Conservation (phyloP, 371 early-diverging fungal genomes). For the Polyrhizophydium stewartii region DNA sequence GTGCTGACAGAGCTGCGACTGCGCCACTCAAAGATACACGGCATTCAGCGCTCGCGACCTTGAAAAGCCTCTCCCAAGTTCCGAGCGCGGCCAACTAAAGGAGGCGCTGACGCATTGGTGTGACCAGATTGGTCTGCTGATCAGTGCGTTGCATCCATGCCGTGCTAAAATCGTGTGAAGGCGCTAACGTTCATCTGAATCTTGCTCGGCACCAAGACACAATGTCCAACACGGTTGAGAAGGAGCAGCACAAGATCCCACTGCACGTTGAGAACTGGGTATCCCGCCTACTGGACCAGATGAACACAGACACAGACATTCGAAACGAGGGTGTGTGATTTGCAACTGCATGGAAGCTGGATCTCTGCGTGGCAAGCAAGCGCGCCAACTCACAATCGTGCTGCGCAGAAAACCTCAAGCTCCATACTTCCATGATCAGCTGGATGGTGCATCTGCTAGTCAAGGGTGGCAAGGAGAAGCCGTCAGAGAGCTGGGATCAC, state of each 20-base stretch:
- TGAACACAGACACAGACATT: constrained; percentile 47
- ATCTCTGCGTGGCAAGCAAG: no score
- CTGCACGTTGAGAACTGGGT: constrained; percentile 43
- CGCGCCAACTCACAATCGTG: no score
- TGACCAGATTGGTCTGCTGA: constrained; percentile 30
- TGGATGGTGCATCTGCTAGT: constrained; percentile 50
- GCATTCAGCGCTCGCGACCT: constrained; percentile 34
- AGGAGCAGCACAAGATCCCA: constrained; percentile 47
- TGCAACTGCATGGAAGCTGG: no score
- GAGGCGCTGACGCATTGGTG: constrained; percentile 40
- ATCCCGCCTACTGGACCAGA: constrained; percentile 40
- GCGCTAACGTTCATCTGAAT: constrained; percentile 4
- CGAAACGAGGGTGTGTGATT: constrained; percentile 37
- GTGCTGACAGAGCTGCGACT: constrained; percentile 2
- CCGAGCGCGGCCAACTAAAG: constrained; percentile 32
- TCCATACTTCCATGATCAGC: constrained; percentile 39
- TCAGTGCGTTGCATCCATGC: constrained; percentile 23
- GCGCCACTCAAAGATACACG: constrained; percentile 21
- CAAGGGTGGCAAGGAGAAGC: constrained; percentile 30
- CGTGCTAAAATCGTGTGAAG: no score
- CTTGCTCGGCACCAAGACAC: constrained; percentile 14
- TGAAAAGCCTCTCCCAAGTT: constrained; percentile 31
- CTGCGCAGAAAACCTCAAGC: constrained; percentile 37
- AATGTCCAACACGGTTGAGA: constrained; percentile 41
- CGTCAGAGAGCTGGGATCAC: constrained; percentile 38